Evolutionary conservation across 2,329 filamentous ascomycete species (phyloP), one percentile per base, ranked within the genome.

Genomic region (Trichoderma oligosporum): DNA sequence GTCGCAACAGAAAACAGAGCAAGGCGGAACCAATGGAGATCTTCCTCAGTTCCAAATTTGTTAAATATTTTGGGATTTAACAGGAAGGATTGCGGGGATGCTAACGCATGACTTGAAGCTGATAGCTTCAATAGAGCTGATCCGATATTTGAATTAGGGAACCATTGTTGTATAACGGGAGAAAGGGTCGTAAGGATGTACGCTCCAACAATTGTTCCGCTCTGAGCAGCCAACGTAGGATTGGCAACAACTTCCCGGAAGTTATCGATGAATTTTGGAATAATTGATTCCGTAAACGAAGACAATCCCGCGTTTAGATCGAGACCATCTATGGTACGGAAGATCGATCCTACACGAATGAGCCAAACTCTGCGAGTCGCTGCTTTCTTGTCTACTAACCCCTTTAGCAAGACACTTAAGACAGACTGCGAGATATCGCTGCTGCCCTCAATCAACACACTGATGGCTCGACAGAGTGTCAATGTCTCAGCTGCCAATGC

Each of bases 31-130:
- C 94, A 97, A 54, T 76, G 78, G 18, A 91, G 76, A 65, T 99
- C 94, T 53, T 92, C 88, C 56, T 87, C 84, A 0, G 78, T 74
- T 2, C 81, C 79, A 22, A 96, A 67, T 68, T 96, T 97, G 35
- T 86, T 85, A 72, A 94, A 97, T 4, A 96, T 83, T 60, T 89
- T 87, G 31, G 88, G 82, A 66, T 89, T 96, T 5, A 97, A 78
- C 18, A 97, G 76, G 70, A 96, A 94, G 0, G 93, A 96, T 12
- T 89, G 86, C 69, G 96, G 96, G 0, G 89, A 85, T n/a, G 86
- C 84, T 35, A 85, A 71, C 2, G 80, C 78, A 59, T 96, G 78
- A 9, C 84, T 83, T 64, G 90, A 85, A 48, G 84, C 82, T 22
- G 81, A 70, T 22, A 82, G 79, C 65, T 88, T 87, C 20, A 82